phyloP scores from a whole-genome alignment of 1,284 basidiomycete genomes.

The Papiliotrema nemorosa region DNA sequence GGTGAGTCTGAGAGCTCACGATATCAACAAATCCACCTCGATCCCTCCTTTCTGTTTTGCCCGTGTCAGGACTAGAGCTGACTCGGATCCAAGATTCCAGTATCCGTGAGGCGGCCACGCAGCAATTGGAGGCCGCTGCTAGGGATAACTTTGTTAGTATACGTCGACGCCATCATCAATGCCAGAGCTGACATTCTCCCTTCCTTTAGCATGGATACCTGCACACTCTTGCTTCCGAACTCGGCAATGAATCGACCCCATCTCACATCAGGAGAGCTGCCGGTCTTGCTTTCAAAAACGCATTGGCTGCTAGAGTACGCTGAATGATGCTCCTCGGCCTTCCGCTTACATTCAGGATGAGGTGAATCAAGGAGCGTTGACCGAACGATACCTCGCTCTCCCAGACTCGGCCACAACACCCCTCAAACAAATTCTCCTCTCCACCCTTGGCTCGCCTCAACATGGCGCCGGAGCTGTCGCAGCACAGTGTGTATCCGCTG shows the following conservation, averaged over 20 bases:
- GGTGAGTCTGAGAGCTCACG: constrained; percentile 57
- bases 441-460: constrained; percentile 71
- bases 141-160: constrained; percentile 75
- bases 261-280: constrained; percentile 86
- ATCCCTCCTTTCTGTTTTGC: constrained; percentile 7
- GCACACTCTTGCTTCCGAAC: constrained; percentile 75
- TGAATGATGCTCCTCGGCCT: constrained; percentile 4
- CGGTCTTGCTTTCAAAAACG: constrained; percentile 95
- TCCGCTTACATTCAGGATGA: constrained; percentile 59
- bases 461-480: constrained; percentile 78
- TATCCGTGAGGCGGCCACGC: constrained; percentile 85
- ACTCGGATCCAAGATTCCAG: constrained; percentile 40
- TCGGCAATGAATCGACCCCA: constrained; percentile 69
- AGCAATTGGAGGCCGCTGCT: constrained; percentile 78
- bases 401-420: constrained; percentile 66
- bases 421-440: constrained; percentile 84
- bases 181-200: background rate
- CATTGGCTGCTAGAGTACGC: constrained; percentile 81
- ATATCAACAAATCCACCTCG: background rate
- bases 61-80: background rate
- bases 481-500: constrained; percentile 89
- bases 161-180: no score
- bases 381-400: constrained; percentile 76
- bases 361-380: constrained; percentile 69
- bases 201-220: constrained; percentile 74